Conservation (phyloP, 2,329 filamentous ascomycete genomes). For the Phialophora macrospora region DNA sequence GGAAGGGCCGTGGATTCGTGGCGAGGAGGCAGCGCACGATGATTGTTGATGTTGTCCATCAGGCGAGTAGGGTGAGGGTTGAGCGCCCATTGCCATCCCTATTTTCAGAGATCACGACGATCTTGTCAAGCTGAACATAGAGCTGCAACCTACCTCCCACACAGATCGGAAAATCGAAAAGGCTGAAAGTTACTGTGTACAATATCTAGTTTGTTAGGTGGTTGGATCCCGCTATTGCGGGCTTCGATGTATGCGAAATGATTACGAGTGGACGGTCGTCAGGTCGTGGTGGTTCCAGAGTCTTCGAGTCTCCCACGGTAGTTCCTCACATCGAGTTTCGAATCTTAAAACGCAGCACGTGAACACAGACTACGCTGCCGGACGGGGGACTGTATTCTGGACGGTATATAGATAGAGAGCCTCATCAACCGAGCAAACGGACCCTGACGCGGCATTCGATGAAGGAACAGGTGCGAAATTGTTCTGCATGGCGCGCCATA, state of each 20-base stretch:
- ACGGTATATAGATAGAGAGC: neutral
- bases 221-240: neutral
- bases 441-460: neutral
- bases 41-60: neutral
- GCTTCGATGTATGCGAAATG: neutral
- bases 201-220: neutral
- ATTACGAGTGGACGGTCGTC: neutral
- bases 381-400: too few species aligned
- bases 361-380: neutral
- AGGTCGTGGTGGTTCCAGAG: too few species aligned
- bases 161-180: neutral
- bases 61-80: neutral
- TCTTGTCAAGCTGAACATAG: neutral
- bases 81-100: too few species aligned
- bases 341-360: neutral
- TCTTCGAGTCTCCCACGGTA: too few species aligned
- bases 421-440: neutral
- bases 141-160: neutral
- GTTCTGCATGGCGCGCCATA: too few species aligned
- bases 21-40: slow-evolving; percentile 21
- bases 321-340: neutral
- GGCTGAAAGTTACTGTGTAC: neutral
- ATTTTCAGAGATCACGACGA: neutral
- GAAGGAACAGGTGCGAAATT: too few species aligned
- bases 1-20: slow-evolving; percentile 23